A percentile compares a stretch with the other conserved stretches of the same genome.
These are phyloP conservation scores for Quercus berberidifolia DNA, from an alignment of 306 rosid species.

Conservation along the genomic window DNA sequence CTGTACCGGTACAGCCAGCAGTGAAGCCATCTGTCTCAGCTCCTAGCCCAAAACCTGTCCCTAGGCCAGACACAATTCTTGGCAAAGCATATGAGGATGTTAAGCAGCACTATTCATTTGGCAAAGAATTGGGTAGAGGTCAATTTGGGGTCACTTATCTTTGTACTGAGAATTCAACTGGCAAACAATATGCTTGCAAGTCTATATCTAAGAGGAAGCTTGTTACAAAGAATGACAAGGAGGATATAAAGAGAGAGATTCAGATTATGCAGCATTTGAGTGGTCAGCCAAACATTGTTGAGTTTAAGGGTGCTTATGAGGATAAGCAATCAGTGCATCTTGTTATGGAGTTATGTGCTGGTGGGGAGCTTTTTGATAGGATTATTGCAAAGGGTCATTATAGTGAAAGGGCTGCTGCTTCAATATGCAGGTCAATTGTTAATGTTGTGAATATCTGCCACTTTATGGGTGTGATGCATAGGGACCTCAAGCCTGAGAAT, in stretches of 20 bases:
- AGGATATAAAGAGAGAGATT: constrained; percentile 80
- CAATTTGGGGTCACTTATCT: constrained; percentile 85
- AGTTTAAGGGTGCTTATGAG: constrained; percentile 83
- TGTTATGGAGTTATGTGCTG: constrained; percentile 90
- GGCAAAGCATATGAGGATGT: constrained; percentile 79
- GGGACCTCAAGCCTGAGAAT: constrained; percentile 94
- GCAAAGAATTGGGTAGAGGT: constrained; percentile 87
- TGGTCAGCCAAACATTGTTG: constrained; percentile 89
- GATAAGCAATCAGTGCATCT: constrained; percentile 72
- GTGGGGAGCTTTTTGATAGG: constrained; percentile 89
- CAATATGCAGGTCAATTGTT: constrained; percentile 74
- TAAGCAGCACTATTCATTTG: constrained; percentile 48
- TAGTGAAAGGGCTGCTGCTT: constrained; percentile 82
- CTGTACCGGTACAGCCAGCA: constrained; percentile 20
- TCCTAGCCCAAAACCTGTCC: constrained; percentile 37
- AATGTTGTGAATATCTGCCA: constrained; percentile 79
- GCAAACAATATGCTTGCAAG: constrained; percentile 71
- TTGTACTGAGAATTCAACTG: constrained; percentile 68
- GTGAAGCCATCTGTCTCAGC: constrained; percentile 32
- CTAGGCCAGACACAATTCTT: constrained; percentile 43
- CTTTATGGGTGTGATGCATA: constrained; percentile 94
- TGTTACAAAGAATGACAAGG: constrained; percentile 56
- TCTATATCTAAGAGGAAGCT: constrained; percentile 85
- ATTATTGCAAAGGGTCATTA: constrained; percentile 83
- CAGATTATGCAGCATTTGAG: constrained; percentile 95